Base-by-base conservation (phyloP, 495 filamentous ascomycete species). In the Saxophila tyrrhenica region DNA sequence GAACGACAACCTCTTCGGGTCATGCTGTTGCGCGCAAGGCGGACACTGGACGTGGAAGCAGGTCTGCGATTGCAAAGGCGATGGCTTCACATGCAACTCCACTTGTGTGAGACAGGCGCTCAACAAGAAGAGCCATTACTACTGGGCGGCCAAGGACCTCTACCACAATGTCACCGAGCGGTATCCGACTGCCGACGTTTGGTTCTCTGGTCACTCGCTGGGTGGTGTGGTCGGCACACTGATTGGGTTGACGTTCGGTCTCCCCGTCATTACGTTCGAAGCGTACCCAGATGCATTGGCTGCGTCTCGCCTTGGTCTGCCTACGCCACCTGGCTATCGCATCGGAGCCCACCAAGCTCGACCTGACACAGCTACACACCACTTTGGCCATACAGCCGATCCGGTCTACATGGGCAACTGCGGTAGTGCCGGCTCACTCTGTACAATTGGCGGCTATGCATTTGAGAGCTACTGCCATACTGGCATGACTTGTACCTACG, bases 1-100 rank as follows among this genome's bases (percentile, higher is more conserved):
- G 47, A 98, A 98, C 65, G 92, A 98, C 66, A 98, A 98, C 64
- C 78, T 98, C 9, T 94, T 91, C 66, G 95, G 95, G 72, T 89
- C 90, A 64, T 98, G 92, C 70, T 98, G 92, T 65, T 98, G 92
- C 70, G 92, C 81, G 11, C 87, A 96, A 71, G 87, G 94, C 54
- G 87, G 88, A 0, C 85, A 87, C 43, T 69, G 80, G 70, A 78
- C 88, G 21, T 95, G 88, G 84, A 80, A 82, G 50, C 83, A 92
- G 63, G 88, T 94, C 43, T 98, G 92, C 65, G 84, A 95, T 64
- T 98, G 92, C 66, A 85, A 86, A 60, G 85, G 79, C 15, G 75
- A 78, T 3, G 85, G 87, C 1, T 97, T 87, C 59, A 84, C 82
- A 10, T 96, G 89, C 70, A 95, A 96, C 63, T 78, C 87, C 50